phyloP scores from a whole-genome alignment of 2,329 filamentous ascomycete species.

The Fonsecaea multimorphosa region DNA sequence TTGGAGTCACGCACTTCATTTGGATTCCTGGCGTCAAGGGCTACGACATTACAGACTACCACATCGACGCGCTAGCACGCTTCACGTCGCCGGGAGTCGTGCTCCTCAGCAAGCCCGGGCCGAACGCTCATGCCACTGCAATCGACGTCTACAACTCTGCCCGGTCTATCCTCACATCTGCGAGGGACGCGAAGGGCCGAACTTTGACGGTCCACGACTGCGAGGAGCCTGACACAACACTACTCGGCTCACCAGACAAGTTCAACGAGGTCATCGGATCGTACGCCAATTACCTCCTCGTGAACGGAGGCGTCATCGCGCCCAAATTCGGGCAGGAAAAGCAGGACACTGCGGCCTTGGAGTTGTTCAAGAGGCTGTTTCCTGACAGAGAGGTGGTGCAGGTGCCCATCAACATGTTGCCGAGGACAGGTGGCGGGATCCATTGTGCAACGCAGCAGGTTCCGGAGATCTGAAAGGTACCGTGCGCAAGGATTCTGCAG shows the following conservation, averaged over 20 bases:
- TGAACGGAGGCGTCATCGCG: conserved; percentile 42
- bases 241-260: conserved; percentile 16
- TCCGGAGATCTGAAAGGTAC: conserved; percentile 14
- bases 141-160: conserved; percentile 42
- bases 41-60: conserved; percentile 46
- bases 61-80: conserved; percentile 43
- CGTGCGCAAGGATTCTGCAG: too few relatives aligned
- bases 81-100: conserved; percentile 43
- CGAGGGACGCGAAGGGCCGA: conserved; percentile 40
- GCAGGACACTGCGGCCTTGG: conserved; percentile 39
- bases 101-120: conserved; percentile 41
- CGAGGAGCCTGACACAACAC: conserved; percentile 40
- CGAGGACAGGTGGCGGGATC: conserved; percentile 43
- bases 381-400: conserved; percentile 41
- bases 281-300: conserved; percentile 45
- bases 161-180: conserved; percentile 34
- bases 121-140: conserved; percentile 33
- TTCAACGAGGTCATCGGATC: conserved; percentile 36
- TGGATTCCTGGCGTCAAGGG: conserved; percentile 44
- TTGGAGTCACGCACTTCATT: conserved; percentile 44
- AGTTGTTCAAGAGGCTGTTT: conserved; percentile 39
- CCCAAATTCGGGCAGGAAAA: conserved; percentile 42
- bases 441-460: conserved; percentile 46
- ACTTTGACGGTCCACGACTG: conserved; percentile 39
- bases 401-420: conserved; percentile 42